Base-by-base conservation (phyloP, 2,329 filamentous ascomycete genomes). In the Sclerotinia nivalis region DNA sequence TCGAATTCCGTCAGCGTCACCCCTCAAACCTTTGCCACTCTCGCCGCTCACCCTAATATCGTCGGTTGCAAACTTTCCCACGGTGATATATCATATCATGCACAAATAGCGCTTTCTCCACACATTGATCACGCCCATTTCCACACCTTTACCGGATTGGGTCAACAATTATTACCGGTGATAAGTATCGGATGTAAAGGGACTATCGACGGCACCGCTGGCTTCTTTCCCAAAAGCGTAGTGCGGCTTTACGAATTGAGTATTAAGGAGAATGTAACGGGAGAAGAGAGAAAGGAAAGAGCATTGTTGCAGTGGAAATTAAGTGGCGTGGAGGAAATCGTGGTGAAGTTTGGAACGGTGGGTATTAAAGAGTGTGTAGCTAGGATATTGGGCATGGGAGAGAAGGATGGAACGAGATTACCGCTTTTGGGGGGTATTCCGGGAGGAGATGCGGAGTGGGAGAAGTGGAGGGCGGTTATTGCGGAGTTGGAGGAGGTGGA, bases 61-160 rank as follows among this genome's bases (percentile, higher is more conserved):
- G 88, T 90, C 5, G 89, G 89, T 65, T 89, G 87, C 80, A 91
- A 91, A 80, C 85, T 91, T 74, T 90, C 88, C 0, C 89, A 91
- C 77, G 88, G 87, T 65, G 87, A 90, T 76, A 83, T 90, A 60
- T 89, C 87, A n/a, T 83, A 86, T 74, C 88, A 89, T 76, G 83
- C 85, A 6, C 85, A 89, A 77, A 85, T 90, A 70, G 87, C 86
- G 5, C 82, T 84, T 5, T 86, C 84, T 74, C 88, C 88, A 0
- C 77, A 81, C 61, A 88, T 91, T 76, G 85, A 90, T 78, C 83
- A 87, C 75, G 75, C 79, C 2, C 80, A 84, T 60, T 91, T 91
- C 80, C 84, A 83, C 73, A 85, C 87, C 43, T 91, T 87, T 80
- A 89, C 87, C 4, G 88, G 89, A 0, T 83, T 90, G 1, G 89